phyloP scores from a whole-genome alignment of 495 filamentous ascomycete species.

The Astrocystis sublimbata region DNA sequence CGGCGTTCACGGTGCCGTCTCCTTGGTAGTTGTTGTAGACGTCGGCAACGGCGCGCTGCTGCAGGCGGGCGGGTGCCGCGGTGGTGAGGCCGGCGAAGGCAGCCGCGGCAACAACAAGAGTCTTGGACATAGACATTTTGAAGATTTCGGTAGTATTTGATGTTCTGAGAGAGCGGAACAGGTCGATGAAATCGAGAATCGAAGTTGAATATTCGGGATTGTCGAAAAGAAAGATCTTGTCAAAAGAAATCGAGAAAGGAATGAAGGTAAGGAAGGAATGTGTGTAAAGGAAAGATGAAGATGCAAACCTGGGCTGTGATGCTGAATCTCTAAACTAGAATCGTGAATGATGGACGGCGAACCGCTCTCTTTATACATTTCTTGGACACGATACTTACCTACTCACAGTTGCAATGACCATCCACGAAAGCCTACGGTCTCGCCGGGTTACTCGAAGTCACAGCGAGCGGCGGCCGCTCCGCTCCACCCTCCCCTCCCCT shows the following conservation, averaged over 20 bases:
- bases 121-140: constrained; percentile 20
- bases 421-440: background rate
- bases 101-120: background rate
- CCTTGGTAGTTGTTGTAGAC: constrained; percentile 15
- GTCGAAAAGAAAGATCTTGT: background rate
- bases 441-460: background rate
- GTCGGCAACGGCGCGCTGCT: constrained; percentile 6
- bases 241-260: background rate
- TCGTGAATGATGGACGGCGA: background rate
- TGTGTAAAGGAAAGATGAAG: constrained; percentile 5
- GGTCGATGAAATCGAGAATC: background rate
- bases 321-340: background rate
- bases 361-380: constrained; percentile 1
- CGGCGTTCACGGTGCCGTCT: constrained; percentile 20
- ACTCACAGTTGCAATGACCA: background rate
- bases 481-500: constrained; percentile 1
- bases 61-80: background rate
- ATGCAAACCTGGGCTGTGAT: background rate
- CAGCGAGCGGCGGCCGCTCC: background rate
- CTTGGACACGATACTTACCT: background rate
- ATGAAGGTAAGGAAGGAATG: constrained; percentile 14
- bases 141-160: background rate
- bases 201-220: background rate
- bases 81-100: constrained; percentile 10
- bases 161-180: background rate